Percentiles rank a stretch among this genome's conserved stretches.
Evolutionary conservation across 176 grass and related monocot species (phyloP).

Genomic region (Secale cereale): DNA sequence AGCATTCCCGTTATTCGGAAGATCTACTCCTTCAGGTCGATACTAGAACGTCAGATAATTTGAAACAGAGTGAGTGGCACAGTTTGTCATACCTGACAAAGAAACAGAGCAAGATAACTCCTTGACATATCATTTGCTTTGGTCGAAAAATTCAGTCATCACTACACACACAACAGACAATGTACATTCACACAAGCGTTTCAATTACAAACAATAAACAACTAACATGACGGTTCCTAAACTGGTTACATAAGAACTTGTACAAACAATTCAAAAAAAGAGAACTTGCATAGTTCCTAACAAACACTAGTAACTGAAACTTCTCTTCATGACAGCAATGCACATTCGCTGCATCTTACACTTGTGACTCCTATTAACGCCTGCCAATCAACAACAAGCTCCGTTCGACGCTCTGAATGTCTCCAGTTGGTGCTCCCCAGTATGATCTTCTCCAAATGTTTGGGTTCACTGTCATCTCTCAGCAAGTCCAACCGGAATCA

Average conservation of each 20-base stretch:
- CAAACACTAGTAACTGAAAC: neutral
- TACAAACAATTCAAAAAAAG: conserved; percentile 5
- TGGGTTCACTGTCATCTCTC: conserved; percentile 24
- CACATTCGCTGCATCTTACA: neutral
- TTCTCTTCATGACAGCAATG: conserved; percentile 2
- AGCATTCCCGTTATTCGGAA: no score
- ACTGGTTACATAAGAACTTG: neutral
- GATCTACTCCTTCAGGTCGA: no score
- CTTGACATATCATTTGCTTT: neutral
- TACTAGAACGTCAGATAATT: neutral
- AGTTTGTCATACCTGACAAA: no score
- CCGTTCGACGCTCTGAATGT: neutral
- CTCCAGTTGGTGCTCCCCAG: neutral
- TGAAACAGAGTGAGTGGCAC: neutral
- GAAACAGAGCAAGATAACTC: neutral
- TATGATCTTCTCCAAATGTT: conserved; percentile 18
- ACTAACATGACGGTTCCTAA: conserved; percentile 6
- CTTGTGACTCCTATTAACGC: conserved; percentile 18
- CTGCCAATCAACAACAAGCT: conserved; percentile 3
- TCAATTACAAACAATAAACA: neutral
- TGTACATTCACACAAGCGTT: neutral
- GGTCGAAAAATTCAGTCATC: neutral
- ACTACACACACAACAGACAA: conserved; percentile 13
- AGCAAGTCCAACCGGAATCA: conserved; percentile 45
- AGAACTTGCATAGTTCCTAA: conserved; percentile 2